A percentile compares a stretch with the other conserved stretches of the same genome.
Conservation (phyloP, 306 rosid species). For the apple (Malus domestica) region ASM211411v1 NC_041800.1:21126733-21127232, state of each 20-base stretch:
- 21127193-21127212: background rate
- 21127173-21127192: background rate
- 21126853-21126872: slow-evolving; percentile 48
- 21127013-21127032: slow-evolving; percentile 14
- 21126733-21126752: slow-evolving; percentile 11
- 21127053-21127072: slow-evolving; percentile 73
- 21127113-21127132: slow-evolving; percentile 92
- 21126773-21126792: slow-evolving; percentile 45
- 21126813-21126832: slow-evolving; percentile 80
- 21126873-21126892: slow-evolving; percentile 55
- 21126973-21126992: slow-evolving; percentile 45
- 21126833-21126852: slow-evolving; percentile 42
- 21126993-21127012: slow-evolving; percentile 60
- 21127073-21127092: slow-evolving; percentile 49
- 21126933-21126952: slow-evolving; percentile 26
- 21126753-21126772: slow-evolving; percentile 50
- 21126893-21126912: slow-evolving; percentile 62
- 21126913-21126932: slow-evolving; percentile 40
- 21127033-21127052: slow-evolving; percentile 29
- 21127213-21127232: background rate
- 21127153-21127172: slow-evolving; percentile 6
- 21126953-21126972: slow-evolving; percentile 49
- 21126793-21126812: slow-evolving; percentile 53
- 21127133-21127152: slow-evolving; percentile 61
- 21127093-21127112: slow-evolving; percentile 57